phyloP scores from a whole-genome alignment of 148 eudicot species.

The Mesembryanthemum crystallinum region DNA sequence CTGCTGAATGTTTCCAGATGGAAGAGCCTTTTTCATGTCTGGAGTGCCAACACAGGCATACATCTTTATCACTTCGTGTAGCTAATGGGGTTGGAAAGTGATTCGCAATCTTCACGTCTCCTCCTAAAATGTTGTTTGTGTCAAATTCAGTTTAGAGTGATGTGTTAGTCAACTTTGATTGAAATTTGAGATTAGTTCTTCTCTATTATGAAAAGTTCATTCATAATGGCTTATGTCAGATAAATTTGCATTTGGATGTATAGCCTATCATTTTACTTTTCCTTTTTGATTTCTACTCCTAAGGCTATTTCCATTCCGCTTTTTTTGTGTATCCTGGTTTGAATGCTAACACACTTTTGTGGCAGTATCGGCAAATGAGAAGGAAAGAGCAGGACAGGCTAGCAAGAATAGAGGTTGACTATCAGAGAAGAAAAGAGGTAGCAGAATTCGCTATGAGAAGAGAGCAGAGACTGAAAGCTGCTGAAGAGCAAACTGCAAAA shows the following conservation, averaged over 20 bases:
- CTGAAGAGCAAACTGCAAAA: constrained; percentile 88
- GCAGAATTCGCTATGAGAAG: constrained; percentile 74
- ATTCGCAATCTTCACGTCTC: no score
- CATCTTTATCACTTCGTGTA: no score
- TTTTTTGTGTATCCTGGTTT: neutral
- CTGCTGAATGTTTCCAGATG: no score
- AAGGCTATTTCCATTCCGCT: neutral
- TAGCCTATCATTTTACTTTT: neutral
- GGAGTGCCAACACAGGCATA: no score
- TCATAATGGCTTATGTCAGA: neutral
- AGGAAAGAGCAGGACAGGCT: constrained; percentile 91
- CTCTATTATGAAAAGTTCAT: no score
- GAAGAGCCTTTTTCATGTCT: no score
- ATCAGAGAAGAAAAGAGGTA: constrained; percentile 67
- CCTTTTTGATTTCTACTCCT: neutral
- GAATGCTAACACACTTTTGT: constrained; percentile 13
- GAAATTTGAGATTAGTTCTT: no score
- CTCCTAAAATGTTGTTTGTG: no score
- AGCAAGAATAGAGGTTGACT: constrained; percentile 85
- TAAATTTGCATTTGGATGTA: neutral
- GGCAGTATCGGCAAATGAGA: constrained; percentile 97
- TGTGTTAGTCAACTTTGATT: no score
- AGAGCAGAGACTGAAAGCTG: constrained; percentile 77
- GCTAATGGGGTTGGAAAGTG: no score
- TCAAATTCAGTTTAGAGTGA: no score